Evolutionary conservation across 768 basidiomycete species (phyloP), one percentile per base, ranked within the genome.

Genomic region (Pisolithus tinctorius): DNA sequence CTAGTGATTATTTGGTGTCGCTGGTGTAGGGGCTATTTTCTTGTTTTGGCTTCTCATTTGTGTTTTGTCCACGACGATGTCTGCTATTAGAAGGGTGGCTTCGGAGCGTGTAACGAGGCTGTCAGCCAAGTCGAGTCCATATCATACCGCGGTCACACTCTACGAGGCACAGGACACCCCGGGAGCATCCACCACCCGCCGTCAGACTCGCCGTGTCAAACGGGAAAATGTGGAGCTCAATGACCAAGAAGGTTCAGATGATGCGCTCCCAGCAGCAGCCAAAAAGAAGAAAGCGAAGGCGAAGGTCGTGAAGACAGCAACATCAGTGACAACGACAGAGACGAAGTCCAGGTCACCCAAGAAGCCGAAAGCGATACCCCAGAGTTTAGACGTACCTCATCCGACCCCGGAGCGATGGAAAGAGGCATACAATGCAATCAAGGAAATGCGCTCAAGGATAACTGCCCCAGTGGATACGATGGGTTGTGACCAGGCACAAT

Each of bases 381-480:
- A 77, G 51, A 63, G 73, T 1, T 67, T 90, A 20, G 75, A 67
- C 3, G 71, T 66, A 0, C 83, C 89, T 0, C 87, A 91, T 58
- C 81, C 86, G 0, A 71, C 80, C 1, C 91, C 90, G 7, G 63
- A 66, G 29, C 63, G 68, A 37, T 93, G 91, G 90, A 67, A 69
- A 39, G 81, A 88, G 54, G 75, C 74, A 4, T 94, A 91, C 59
- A 76, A 77, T 27, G 69, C 76, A 1, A 92, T 93, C 43, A 83
- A 83, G 60, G 74, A 75, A 47, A 93, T 93, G 90, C 78, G 90
- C 17, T 70, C 81, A 17, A 72, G 72, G 10, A 78, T 84, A 23
- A 70, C 79, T 0, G 93, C 94, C 0, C 93, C 95, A 0, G 95
- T 96, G 1, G 95, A 98, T 61, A 88, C 85, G 0, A 90, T 93